Base-by-base conservation (phyloP, 495 filamentous ascomycete genomes). In the Parachaetomium inaequale region DNA sequence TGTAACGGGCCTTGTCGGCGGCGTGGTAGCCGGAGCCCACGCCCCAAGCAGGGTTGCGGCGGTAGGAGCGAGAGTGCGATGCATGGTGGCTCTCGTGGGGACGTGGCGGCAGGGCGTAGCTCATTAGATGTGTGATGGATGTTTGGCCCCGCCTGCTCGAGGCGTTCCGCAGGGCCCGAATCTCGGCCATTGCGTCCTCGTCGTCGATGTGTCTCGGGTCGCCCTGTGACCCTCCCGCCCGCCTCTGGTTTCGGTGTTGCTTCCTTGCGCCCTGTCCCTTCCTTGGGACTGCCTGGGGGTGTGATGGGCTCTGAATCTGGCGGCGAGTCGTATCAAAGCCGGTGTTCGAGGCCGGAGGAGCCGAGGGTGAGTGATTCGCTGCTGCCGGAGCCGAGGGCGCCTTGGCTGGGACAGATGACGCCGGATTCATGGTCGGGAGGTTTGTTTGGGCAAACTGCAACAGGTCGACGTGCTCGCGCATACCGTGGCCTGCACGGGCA, bases 101-200 rank as follows among this genome's bases (percentile, higher is more conserved):
- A 38, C 91, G 84, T 40, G 92, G 88, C 19, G 93, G 90, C 36
- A 92, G 80, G 43, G 88, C 85, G 71, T 96, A 94, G 74, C 91
- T 95, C 85, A 98, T 89, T 29, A 98, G 76, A 75, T 98, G 94
- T 19, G 94, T 97, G 70, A 98, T 98, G 67, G 91, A 95, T 42
- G 91, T 96, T 67, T 96, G 94, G 63, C 93, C 95, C 63, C 93
- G 89, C 36, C 93, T 88, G 70, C 88, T 92, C 63, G 81, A 91
- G 43, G 88, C 80, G 69, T 92, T 92, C 75, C 86, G 86, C 82
- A 96, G 90, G 71, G 88, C 88, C 75, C 86, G 87, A 63, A 90
- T 83, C 80, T 96, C 92, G 59, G 85, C 90, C 82, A 90, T 87
- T 68, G 86, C 85, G 78, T 93, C 91, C 79, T 96, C 91, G 43